Conservation (phyloP, 2,329 filamentous ascomycete genomes). For the Cladorrhinum sp. region DNA sequence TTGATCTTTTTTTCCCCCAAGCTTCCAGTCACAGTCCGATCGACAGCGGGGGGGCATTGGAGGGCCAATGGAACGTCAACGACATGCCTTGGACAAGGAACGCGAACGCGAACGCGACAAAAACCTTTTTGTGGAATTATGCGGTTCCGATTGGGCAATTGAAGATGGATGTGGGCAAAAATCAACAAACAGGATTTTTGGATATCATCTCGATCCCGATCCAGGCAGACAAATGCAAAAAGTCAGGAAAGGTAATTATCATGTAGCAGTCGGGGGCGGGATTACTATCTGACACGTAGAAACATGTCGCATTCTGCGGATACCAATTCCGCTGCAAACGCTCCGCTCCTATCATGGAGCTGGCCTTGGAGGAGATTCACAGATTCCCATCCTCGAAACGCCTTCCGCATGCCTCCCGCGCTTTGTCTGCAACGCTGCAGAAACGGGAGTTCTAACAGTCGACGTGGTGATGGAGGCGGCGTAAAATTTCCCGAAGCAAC, state of each 20-base stretch:
- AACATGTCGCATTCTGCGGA: neutral
- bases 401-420: constrained; percentile 5
- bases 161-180: neutral
- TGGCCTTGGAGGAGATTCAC: neutral
- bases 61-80: neutral
- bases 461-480: neutral
- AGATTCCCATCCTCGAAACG: constrained; percentile 24
- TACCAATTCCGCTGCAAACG: constrained; percentile 6
- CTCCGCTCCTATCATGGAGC: constrained; percentile 4
- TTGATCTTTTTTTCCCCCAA: neutral
- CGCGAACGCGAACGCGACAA: neutral
- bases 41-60: neutral
- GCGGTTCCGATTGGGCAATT: neutral
- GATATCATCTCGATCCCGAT: neutral
- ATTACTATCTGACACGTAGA: neutral
- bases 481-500: constrained; percentile 14
- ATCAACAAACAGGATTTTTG: neutral
- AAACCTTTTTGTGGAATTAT: neutral
- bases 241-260: neutral
- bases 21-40: neutral
- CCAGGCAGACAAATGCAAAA: neutral
- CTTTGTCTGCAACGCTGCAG: neutral
- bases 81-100: neutral
- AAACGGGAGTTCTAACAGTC: constrained; percentile 26
- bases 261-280: neutral